Evolutionary conservation across 305 asterid genomes (phyloP), one percentile per base, ranked within the genome.

Genomic region (Andrographis paniculata): DNA sequence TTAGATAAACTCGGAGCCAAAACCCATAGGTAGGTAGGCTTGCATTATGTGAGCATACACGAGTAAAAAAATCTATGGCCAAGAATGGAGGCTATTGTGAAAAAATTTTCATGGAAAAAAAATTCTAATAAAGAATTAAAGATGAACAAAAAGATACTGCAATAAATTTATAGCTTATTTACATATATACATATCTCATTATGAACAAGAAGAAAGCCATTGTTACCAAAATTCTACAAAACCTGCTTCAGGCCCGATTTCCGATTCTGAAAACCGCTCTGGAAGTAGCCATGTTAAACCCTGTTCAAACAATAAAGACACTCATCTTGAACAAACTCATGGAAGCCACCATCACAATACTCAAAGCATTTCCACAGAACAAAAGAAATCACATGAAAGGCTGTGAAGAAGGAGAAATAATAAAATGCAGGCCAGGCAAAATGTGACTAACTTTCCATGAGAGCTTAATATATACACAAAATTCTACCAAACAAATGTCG

Each of bases 231-330:
- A 67, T 68, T 73, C 73, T 79, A 79, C 85, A 77, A 84, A 70
- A 88, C 98, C 98, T 89, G 98, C 98, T 89, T 89, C 96, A 59
- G 96, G 96, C 47, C 93, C 98, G 33, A 85, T 85, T 70, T 89
- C 98, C 52, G 98, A 89, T 19, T 84, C 84, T 16, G 94, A 82
- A 75, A 89, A 89, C 42, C 95, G 74, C 66, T 89, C 98, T 0
- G 98, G 98, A 48, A 89, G 95, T 66, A 89, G 80, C 98, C 96
- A 85, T 42, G 98, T 85, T 71, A 89, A 72, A 46, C 96, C 98
- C 98, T 89, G 76, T 21, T 56, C 30, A 49, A 42, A 56, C 18
- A 67, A 48, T 62, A 50, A 15, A 56, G 56, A 66, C 39, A 65
- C 56, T 41, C 58, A 45, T 41, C 28, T 23, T 14, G 23, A 40